Conservation (phyloP, 2,329 filamentous ascomycete species). For the Drechslerella stenobrocha region DNA sequence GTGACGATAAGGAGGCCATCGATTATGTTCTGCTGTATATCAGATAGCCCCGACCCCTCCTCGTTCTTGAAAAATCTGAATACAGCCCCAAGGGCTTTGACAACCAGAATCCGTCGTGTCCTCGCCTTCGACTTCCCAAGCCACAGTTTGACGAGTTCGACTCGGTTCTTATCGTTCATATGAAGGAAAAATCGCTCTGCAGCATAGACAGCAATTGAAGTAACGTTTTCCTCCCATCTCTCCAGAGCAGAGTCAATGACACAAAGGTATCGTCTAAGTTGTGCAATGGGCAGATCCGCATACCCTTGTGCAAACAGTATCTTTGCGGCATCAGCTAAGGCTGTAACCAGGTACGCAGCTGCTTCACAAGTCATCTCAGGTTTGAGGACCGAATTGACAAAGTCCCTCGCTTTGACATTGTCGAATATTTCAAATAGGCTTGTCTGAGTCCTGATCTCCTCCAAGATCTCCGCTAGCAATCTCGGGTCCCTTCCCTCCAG, state of each 20-base stretch:
- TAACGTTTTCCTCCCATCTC: constrained; percentile 49
- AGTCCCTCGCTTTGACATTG: constrained; percentile 55
- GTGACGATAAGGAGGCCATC: constrained; percentile 47
- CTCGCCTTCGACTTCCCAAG: constrained; percentile 45
- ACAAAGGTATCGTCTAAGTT: constrained; percentile 37
- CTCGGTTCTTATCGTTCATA: constrained; percentile 39
- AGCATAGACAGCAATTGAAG: constrained; percentile 36
- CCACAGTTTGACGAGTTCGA: constrained; percentile 37
- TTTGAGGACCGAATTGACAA: constrained; percentile 59
- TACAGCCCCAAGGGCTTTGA: constrained; percentile 51
- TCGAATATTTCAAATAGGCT: constrained; percentile 54
- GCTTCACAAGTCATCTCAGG: constrained; percentile 69
- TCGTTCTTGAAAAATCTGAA: constrained; percentile 47
- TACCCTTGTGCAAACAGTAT: constrained; percentile 38
- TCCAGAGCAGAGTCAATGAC: constrained; percentile 52
- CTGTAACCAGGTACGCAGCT: constrained; percentile 63
- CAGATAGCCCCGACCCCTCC: constrained; percentile 10
- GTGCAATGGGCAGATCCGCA: constrained; percentile 21
- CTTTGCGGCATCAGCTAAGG: constrained; percentile 54
- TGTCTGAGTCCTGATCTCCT: constrained; percentile 30
- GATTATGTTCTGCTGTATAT: constrained; percentile 46
- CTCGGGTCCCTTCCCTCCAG: constrained; percentile 22
- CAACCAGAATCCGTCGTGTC: constrained; percentile 41
- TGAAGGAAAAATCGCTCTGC: constrained; percentile 39
- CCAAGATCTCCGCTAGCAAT: constrained; percentile 25